These are phyloP conservation scores for Linderniella brevidens DNA, from an alignment of 257 asterid species.

Conservation along the genomic window DNA sequence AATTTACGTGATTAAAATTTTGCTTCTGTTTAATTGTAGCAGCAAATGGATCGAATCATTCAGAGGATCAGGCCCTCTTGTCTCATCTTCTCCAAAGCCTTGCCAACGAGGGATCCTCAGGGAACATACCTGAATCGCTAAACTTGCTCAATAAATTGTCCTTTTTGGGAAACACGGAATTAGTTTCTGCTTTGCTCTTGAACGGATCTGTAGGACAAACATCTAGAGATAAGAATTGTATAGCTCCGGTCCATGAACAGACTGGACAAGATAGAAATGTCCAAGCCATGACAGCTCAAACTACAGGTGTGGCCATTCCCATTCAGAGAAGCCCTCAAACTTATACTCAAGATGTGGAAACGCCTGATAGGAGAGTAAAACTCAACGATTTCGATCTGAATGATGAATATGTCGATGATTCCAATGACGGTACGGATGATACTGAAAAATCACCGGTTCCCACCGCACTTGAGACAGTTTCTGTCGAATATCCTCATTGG, in stretches of 20 bases:
- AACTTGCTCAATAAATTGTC: constrained; percentile 28
- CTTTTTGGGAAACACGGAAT: constrained; percentile 28
- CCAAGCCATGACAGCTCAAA: constrained; percentile 24
- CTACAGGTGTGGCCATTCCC: constrained; percentile 24
- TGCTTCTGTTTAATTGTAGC: constrained; percentile 1
- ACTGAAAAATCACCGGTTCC: constrained; percentile 35
- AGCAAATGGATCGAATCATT: constrained; percentile 34
- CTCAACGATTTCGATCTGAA: constrained; percentile 54
- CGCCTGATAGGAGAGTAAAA: constrained; percentile 45
- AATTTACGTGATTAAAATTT: constrained; percentile 12
- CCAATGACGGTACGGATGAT: constrained; percentile 53
- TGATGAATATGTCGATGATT: constrained; percentile 43
- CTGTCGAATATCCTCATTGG: constrained; percentile 47
- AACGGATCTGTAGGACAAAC: constrained; percentile 33
- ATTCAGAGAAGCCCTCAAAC: constrained; percentile 25
- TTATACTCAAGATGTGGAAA: constrained; percentile 26
- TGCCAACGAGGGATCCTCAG: constrained; percentile 27
- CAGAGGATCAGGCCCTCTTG: constrained; percentile 46
- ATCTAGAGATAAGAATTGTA: constrained; percentile 22
- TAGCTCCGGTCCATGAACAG: constrained; percentile 19
- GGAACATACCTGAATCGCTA: constrained; percentile 27
- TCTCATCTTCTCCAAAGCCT: constrained; percentile 63
- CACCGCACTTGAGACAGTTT: constrained; percentile 23
- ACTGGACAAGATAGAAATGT: constrained; percentile 17
- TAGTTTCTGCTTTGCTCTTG: constrained; percentile 26